These are phyloP conservation scores for Aspergillus pseudoviridinutans DNA, from an alignment of 2,329 filamentous ascomycete genomes.

Conservation along the genomic window DNA sequence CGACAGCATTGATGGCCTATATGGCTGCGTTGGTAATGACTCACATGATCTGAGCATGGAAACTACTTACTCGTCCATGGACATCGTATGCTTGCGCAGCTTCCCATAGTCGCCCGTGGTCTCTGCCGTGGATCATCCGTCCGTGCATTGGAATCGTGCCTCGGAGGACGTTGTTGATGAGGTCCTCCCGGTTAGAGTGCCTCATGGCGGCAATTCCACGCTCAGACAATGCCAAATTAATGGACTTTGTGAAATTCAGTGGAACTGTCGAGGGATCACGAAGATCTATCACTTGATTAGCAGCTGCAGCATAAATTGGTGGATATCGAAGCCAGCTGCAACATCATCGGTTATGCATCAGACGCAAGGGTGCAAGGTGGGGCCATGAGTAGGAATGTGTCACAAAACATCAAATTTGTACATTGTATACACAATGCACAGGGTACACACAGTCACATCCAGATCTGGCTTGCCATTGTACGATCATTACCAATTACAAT, in stretches of 20 bases:
- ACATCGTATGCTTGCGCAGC: constrained; percentile 86
- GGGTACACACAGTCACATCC: background rate
- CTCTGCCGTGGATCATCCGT: constrained; percentile 86
- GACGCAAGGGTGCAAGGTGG: background rate
- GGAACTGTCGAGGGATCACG: constrained; percentile 77
- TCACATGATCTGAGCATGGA: background rate
- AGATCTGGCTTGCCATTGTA: background rate
- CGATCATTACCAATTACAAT: background rate
- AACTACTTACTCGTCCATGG: constrained; percentile 67
- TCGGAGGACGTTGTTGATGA: constrained; percentile 70
- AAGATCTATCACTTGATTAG: constrained; percentile 60
- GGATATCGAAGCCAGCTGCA: background rate
- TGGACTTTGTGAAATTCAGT: constrained; percentile 96
- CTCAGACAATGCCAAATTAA: constrained; percentile 92
- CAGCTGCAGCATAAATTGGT: constrained; percentile 5
- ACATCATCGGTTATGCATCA: background rate
- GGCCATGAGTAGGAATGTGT: background rate
- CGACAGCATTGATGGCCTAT: constrained; percentile 79
- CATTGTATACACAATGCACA: background rate
- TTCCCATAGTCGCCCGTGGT: constrained; percentile 65
- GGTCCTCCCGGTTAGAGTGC: constrained; percentile 60
- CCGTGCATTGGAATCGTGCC: constrained; percentile 90
- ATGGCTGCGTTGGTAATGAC: constrained; percentile 5
- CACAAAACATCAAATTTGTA: background rate
- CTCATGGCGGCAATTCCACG: constrained; percentile 86